Evolutionary conservation across 2,329 filamentous ascomycete species (phyloP), one percentile per base, ranked within the genome.

Genomic region (Sporothrix pseudoabietina): DNA sequence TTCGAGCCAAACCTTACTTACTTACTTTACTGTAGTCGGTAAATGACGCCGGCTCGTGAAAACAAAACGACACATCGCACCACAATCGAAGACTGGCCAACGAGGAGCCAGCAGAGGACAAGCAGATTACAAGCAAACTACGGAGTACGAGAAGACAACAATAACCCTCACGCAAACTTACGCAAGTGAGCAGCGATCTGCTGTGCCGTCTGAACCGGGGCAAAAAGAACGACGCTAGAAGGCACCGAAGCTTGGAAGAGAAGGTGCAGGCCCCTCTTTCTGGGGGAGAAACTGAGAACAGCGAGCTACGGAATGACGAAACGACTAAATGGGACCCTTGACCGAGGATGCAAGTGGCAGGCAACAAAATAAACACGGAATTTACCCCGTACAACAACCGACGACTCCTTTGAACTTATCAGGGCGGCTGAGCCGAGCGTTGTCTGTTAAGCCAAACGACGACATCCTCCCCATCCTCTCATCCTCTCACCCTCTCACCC

Each of bases 291-390:
- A 66, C 55, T 47, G 63, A 41, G 63, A 32, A 26, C 5, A 41
- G 9, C 12, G 30, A 16, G 22, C 22, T 3, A 49, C 44, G 44
- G 14, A 49, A 19, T 6, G 14, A 19, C 44, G 14, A 49, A 49
- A 49, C 14, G 14, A 49, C 3, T 22, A 9, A 54, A 12, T 59
- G 57, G 70, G 59, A 55, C 19, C 32, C 35, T 68, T 69, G 71
- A 49, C 71, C 63, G 71, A 72, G 49, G 71, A 19, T 59, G 49
- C 26, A 16, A 39, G 30, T 22, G 47, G 47, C 71, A 68, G 69
- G 57, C 69, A 65, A 26, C 55, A 63, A 32, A 19, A 41, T 19
- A 30, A 39, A 49, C 44, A 49, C 44, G 14, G 44, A 49, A 49
- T 49, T 16, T 49, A 19, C 54, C 30, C 22, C 26, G 54, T 10